Evolutionary conservation across 2,329 filamentous ascomycete species (phyloP).

Genomic region (Zelopaecilomyces penicillatus): DNA sequence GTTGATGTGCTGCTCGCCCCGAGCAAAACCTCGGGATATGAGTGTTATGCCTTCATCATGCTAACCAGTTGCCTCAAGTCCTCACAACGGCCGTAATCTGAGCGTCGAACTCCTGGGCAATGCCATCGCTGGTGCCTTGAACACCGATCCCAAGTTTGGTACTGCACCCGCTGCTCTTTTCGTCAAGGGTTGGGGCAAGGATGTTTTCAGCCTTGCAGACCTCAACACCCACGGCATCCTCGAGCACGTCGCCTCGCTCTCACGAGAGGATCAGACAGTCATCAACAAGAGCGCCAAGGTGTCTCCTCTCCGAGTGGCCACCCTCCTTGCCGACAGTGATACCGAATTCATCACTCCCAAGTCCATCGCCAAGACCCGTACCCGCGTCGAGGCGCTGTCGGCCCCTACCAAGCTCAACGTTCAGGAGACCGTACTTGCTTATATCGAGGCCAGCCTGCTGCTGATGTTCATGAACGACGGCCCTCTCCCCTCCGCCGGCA

Average conservation of each 20-base stretch:
- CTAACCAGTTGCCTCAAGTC: background rate
- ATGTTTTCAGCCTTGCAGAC: slow-evolving; percentile 7
- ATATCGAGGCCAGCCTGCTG: slow-evolving; percentile 7
- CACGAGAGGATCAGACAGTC: slow-evolving; percentile 5
- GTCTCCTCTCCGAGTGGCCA: slow-evolving; percentile 1
- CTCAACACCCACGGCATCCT: slow-evolving; percentile 10
- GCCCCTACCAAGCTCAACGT: background rate
- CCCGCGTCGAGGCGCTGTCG: background rate
- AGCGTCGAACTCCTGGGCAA: slow-evolving; percentile 10
- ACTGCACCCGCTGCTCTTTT: slow-evolving; percentile 5
- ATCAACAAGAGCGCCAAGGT: background rate
- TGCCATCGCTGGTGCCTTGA: slow-evolving; percentile 12
- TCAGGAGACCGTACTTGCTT: background rate
- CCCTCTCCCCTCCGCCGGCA: background rate
- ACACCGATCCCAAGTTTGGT: slow-evolving; percentile 9
- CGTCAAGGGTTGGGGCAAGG: slow-evolving; percentile 4
- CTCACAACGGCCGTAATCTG: slow-evolving; percentile 10
- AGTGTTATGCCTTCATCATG: background rate
- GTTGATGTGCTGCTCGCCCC: background rate
- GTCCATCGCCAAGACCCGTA: slow-evolving; percentile 6
- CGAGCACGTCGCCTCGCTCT: slow-evolving; percentile 7
- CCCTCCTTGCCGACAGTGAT: slow-evolving; percentile 7
- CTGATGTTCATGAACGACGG: slow-evolving; percentile 8
- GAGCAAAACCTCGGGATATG: background rate
- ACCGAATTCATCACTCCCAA: slow-evolving; percentile 1